These are phyloP conservation scores for Balakata baccata DNA, from an alignment of 345 rosid species.

Conservation along the genomic window DNA sequence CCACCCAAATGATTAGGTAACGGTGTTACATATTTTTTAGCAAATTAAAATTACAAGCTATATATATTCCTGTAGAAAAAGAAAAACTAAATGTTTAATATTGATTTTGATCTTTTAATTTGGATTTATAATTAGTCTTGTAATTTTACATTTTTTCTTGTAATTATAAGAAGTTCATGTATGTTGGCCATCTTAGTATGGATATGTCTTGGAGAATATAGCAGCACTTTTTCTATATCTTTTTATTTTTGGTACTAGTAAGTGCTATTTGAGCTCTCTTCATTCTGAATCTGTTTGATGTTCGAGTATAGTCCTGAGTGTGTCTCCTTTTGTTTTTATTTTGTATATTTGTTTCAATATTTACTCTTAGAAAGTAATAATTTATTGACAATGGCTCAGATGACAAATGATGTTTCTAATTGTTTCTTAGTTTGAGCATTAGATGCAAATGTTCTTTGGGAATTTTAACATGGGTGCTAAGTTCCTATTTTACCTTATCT, in stretches of 20 bases:
- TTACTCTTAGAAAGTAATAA: background rate
- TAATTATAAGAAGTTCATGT: background rate
- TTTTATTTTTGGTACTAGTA: background rate
- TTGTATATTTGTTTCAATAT: background rate
- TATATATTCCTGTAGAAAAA: no score
- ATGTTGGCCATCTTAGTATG: background rate
- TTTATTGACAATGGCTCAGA: background rate
- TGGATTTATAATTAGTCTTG: no score
- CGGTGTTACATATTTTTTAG: no score
- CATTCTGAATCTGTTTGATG: constrained; percentile 2
- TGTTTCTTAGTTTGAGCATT: background rate
- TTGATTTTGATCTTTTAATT: no score
- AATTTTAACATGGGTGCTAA: background rate
- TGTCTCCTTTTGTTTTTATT: background rate
- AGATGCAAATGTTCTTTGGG: background rate
- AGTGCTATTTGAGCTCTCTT: background rate
- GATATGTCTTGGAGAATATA: no score
- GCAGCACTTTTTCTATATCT: background rate
- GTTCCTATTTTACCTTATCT: background rate
- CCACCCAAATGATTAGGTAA: no score
- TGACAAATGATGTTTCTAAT: background rate
- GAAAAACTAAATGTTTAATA: no score
- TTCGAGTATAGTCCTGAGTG: constrained; percentile 9
- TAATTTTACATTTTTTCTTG: no score
- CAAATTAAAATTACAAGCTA: no score